Conservation (phyloP, 2,329 filamentous ascomycete genomes). For the Diaporthe ilicicola region DNA sequence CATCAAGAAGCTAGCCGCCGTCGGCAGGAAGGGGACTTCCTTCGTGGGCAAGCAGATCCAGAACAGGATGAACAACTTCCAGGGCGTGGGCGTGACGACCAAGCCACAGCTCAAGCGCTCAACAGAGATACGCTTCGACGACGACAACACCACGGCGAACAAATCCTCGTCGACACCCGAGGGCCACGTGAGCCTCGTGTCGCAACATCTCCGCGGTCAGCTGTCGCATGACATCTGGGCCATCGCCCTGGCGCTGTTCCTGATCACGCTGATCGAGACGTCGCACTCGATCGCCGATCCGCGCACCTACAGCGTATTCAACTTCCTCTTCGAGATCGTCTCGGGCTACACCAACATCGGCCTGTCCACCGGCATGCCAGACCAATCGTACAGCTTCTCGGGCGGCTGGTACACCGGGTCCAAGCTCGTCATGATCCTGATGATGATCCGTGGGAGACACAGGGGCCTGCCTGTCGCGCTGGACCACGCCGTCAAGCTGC, state of each 20-base stretch:
- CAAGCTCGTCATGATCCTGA: slow-evolving; percentile 31
- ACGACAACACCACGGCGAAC: slow-evolving; percentile 23
- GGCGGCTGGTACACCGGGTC: slow-evolving; percentile 32
- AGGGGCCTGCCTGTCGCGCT: slow-evolving; percentile 63
- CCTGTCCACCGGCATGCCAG: slow-evolving; percentile 18
- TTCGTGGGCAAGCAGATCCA: slow-evolving; percentile 44
- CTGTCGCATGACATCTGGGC: slow-evolving; percentile 74
- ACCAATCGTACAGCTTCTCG: slow-evolving; percentile 27
- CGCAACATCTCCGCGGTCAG: slow-evolving; percentile 68
- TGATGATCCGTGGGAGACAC: slow-evolving; percentile 59
- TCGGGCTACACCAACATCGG: slow-evolving; percentile 33
- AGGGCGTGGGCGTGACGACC: slow-evolving; percentile 36
- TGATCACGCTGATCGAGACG: slow-evolving; percentile 69
- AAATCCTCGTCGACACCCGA: slow-evolving; percentile 20
- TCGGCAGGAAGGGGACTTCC: slow-evolving; percentile 36
- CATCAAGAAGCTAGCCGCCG: slow-evolving; percentile 31
- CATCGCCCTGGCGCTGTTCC: slow-evolving; percentile 66
- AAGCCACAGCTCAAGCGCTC: slow-evolving; percentile 27
- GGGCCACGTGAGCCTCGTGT: slow-evolving; percentile 35
- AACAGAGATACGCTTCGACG: slow-evolving; percentile 26
- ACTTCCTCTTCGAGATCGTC: slow-evolving; percentile 66
- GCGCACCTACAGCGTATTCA: slow-evolving; percentile 64
- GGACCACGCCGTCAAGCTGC: slow-evolving; percentile 58
- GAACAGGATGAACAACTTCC: slow-evolving; percentile 37
- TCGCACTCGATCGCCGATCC: slow-evolving; percentile 61